phyloP scores from a whole-genome alignment of 495 filamentous ascomycete species.

The Pyrenula aspistea region DNA sequence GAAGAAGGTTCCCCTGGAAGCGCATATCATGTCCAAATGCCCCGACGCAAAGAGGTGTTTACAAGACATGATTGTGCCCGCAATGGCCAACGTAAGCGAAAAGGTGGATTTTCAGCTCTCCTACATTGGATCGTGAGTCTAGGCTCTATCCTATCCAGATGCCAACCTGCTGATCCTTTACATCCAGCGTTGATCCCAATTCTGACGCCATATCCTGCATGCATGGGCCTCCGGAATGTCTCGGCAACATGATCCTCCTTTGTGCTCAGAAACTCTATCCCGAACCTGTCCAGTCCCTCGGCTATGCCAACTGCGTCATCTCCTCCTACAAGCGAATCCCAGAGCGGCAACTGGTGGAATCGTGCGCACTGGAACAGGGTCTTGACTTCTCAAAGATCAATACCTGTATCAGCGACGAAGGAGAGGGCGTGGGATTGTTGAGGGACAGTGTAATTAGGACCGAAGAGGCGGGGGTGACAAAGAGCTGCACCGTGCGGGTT shows the following conservation, averaged over 20 bases:
- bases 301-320: constrained; percentile 82
- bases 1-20: constrained; percentile 63
- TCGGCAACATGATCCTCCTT: constrained; percentile 87
- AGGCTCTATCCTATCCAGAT: background rate
- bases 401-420: constrained; percentile 60
- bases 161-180: background rate
- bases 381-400: constrained; percentile 78
- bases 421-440: constrained; percentile 50
- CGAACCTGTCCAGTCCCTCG: constrained; percentile 57
- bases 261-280: constrained; percentile 70
- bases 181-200: constrained; percentile 6
- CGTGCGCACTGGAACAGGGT: constrained; percentile 81
- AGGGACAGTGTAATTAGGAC: constrained; percentile 63
- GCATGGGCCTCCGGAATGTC: constrained; percentile 82
- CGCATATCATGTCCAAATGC: constrained; percentile 92
- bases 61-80: constrained; percentile 65
- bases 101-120: constrained; percentile 88
- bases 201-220: constrained; percentile 63
- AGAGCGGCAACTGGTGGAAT: constrained; percentile 56
- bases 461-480: constrained; percentile 54
- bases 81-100: constrained; percentile 67
- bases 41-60: constrained; percentile 78
- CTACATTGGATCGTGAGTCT: constrained; percentile 67
- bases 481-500: constrained; percentile 80
- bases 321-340: constrained; percentile 64